phyloP scores from a whole-genome alignment of 2,329 filamentous ascomycete species.

The Ophiostoma quercus region DNA sequence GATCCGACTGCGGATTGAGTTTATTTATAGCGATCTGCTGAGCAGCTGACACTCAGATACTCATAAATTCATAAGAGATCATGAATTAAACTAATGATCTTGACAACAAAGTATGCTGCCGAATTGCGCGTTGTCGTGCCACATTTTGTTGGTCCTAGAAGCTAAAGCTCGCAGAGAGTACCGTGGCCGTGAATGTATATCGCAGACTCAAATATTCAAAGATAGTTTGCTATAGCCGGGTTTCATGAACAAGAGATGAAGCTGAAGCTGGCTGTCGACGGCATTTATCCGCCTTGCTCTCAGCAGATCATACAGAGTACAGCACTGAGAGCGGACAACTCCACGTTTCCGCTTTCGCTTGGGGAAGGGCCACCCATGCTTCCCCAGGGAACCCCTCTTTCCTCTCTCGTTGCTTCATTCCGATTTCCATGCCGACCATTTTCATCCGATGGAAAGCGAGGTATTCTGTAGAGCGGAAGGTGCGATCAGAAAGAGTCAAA shows the following conservation, averaged over 20 bases:
- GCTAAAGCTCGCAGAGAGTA: too few species aligned
- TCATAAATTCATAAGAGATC: too few species aligned
- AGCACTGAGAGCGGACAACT: constrained; percentile 6
- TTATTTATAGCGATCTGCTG: too few species aligned
- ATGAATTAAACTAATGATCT: too few species aligned
- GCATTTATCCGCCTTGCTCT: background rate
- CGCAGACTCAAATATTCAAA: too few species aligned
- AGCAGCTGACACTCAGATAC: too few species aligned
- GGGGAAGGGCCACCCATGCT: background rate
- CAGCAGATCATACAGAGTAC: background rate
- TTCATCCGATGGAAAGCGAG: background rate
- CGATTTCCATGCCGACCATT: background rate
- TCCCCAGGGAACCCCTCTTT: constrained; percentile 14
- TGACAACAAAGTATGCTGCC: too few species aligned
- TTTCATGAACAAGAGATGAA: background rate
- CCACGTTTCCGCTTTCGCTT: constrained; percentile 15
- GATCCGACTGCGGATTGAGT: background rate
- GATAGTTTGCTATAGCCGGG: too few species aligned
- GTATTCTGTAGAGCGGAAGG: background rate
- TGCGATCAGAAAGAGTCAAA: background rate
- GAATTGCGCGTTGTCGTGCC: too few species aligned
- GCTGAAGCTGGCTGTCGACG: background rate
- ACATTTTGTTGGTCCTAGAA: too few species aligned
- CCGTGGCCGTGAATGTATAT: too few species aligned
- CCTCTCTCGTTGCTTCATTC: background rate